Base-by-base conservation (phyloP, 2,329 filamentous ascomycete species). In the Trichoderma koningiopsis region DNA sequence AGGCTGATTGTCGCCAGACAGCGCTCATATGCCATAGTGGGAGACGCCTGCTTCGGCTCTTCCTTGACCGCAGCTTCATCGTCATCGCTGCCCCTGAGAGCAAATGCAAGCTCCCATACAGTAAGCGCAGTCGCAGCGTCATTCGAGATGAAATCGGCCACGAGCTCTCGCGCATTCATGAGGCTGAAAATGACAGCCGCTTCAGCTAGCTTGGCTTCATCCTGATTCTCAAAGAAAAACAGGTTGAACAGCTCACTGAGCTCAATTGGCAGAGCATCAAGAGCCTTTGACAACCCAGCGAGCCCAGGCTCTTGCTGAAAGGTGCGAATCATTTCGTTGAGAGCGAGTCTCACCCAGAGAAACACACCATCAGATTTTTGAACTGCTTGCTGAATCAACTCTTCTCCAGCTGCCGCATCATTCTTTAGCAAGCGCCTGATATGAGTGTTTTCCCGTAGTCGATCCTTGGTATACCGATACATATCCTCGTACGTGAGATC, bases 51-150 rank as follows among this genome's bases (percentile, higher is more conserved):
- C 16, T 75, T 53, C 2, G 76, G 74, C 1, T 69, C 14, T 0
- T 58, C 63, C 0, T 73, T 35, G 0, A 76, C 40, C 0, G 72
- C 71, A 8, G 72, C 24, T 0, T 31, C 22, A 43, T 78, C 74
- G 0, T 78, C 75, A 0, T 70, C 64, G 6, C 61, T 57, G 2
- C 68, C 19, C 11, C 27, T 64, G 0, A 77, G 70, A 2, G 78
- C 73, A 60, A 79, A 79, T 0, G 77, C 76, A 16, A 80, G 56
- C 47, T 80, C 78, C 78, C 78, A 79, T 3, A 80, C 70, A 0
- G 76, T 77, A 5, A 79, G 69, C 0, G 75, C 73, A 22, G 73
- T 75, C 0, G 78, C 74, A 0, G 76, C 75, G 8, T 80, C 77
- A 56, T 79, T 75, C 10, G 74, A 73, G 24, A 79, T 71, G 55